These are phyloP conservation scores for Auriscalpium orientale DNA, from an alignment of 768 basidiomycete genomes.

Conservation along the genomic window DNA sequence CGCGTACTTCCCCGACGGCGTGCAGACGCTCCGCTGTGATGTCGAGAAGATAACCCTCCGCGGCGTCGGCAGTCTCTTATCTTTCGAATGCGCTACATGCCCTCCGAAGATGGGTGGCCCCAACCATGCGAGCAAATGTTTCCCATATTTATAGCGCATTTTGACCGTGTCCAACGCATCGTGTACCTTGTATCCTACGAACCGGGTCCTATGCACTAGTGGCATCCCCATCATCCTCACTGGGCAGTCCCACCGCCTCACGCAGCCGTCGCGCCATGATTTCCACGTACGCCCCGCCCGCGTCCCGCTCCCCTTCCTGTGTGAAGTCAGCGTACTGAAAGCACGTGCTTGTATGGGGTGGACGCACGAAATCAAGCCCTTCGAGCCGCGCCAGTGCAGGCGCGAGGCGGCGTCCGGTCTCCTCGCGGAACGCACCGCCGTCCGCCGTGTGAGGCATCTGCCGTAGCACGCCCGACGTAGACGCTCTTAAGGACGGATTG, in stretches of 20 bases:
- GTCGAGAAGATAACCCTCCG: slow-evolving; percentile 74
- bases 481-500: slow-evolving; percentile 35
- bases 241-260: slow-evolving; percentile 54
- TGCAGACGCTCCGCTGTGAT: slow-evolving; percentile 73
- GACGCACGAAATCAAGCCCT: slow-evolving; percentile 41
- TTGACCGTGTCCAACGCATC: too few relatives aligned
- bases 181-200: too few relatives aligned
- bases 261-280: slow-evolving; percentile 67
- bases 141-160: too few relatives aligned
- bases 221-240: slow-evolving; percentile 11
- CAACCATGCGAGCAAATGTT: too few relatives aligned
- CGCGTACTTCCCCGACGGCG: slow-evolving; percentile 93
- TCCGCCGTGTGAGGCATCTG: slow-evolving; percentile 46
- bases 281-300: slow-evolving; percentile 64
- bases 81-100: slow-evolving; percentile 50
- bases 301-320: slow-evolving; percentile 46
- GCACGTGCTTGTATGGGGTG: slow-evolving; percentile 5
- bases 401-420: slow-evolving; percentile 46
- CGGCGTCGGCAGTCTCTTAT: slow-evolving; percentile 76
- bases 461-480: slow-evolving; percentile 42
- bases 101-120: too few relatives aligned
- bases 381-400: slow-evolving; percentile 50
- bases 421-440: slow-evolving; percentile 48
- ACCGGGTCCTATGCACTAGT: too few relatives aligned
- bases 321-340: slow-evolving; percentile 14